These are phyloP conservation scores for Neonectria punicea DNA, from an alignment of 2,329 filamentous ascomycete species.

Conservation along the genomic window DNA sequence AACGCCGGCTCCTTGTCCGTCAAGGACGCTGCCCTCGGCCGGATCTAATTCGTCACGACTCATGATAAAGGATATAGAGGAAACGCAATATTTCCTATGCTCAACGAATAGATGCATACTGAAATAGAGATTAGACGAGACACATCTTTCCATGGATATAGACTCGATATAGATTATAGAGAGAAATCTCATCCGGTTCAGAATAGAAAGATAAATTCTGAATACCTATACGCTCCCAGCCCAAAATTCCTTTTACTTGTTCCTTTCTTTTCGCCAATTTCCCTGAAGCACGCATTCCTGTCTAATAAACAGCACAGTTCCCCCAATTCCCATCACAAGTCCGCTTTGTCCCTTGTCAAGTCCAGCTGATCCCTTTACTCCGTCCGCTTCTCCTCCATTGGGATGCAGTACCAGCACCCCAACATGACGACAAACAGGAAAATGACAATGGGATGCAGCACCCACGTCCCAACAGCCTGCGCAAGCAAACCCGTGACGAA, in stretches of 20 bases:
- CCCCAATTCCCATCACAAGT: neutral
- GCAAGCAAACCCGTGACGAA: constrained; percentile 74
- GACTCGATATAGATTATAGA: constrained; percentile 28
- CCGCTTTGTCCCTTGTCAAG: neutral
- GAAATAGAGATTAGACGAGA: constrained; percentile 28
- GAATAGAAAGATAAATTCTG: neutral
- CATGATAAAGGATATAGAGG: neutral
- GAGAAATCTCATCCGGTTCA: constrained; percentile 12
- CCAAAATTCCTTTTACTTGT: neutral
- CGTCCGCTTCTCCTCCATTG: constrained; percentile 66
- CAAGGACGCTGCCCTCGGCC: constrained; percentile 72
- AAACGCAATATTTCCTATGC: constrained; percentile 7
- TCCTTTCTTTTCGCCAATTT: neutral
- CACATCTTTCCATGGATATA: constrained; percentile 18
- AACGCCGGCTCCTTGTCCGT: constrained; percentile 76
- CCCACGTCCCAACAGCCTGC: constrained; percentile 70
- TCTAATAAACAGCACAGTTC: neutral
- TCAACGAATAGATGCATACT: constrained; percentile 22
- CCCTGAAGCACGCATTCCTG: neutral
- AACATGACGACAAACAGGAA: constrained; percentile 73
- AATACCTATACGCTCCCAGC: neutral
- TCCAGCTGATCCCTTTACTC: constrained; percentile 55
- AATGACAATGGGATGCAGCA: constrained; percentile 74
- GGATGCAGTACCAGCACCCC: constrained; percentile 71
- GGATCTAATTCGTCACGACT: constrained; percentile 42